Conservation (phyloP, 208 protist genomes). For the Trypanosoma melophagium region DNA sequence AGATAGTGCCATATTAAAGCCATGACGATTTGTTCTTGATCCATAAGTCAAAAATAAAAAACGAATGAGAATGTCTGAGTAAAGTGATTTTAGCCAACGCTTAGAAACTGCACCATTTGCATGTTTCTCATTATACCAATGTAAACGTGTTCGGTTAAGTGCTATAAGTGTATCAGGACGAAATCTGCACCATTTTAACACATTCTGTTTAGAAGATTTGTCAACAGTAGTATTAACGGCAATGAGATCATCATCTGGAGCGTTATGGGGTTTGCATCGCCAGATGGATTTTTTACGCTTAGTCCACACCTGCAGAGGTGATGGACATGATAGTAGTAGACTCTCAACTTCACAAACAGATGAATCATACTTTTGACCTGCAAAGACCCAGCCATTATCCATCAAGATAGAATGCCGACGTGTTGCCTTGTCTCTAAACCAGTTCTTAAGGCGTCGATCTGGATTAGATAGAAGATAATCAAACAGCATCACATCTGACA, state of each 20-base stretch:
- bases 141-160: slow-evolving; percentile 14
- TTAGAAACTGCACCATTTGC: background rate
- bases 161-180: slow-evolving; percentile 6
- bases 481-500: slow-evolving; percentile 15
- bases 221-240: background rate
- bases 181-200: slow-evolving; percentile 13
- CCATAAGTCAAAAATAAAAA: slow-evolving; percentile 10
- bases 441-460: slow-evolving; percentile 10
- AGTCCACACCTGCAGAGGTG: background rate
- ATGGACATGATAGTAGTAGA: background rate
- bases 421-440: slow-evolving; percentile 14
- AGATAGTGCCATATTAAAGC: background rate
- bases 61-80: slow-evolving; percentile 6
- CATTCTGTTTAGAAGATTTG: background rate
- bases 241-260: too few species aligned
- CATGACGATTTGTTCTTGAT: background rate
- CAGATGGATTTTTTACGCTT: background rate
- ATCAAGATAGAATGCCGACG: background rate
- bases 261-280: too few species aligned
- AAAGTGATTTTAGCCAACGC: background rate
- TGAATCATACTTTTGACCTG: slow-evolving; percentile 3
- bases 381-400: slow-evolving; percentile 21
- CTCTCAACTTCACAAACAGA: slow-evolving; percentile 7
- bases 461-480: slow-evolving; percentile 11
- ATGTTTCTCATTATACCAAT: background rate